A percentile compares a stretch with the other conserved stretches of the same genome.
phyloP scores from a whole-genome alignment of 371 early-diverging fungal genomes.

The Sporodiniella umbellata region DNA sequence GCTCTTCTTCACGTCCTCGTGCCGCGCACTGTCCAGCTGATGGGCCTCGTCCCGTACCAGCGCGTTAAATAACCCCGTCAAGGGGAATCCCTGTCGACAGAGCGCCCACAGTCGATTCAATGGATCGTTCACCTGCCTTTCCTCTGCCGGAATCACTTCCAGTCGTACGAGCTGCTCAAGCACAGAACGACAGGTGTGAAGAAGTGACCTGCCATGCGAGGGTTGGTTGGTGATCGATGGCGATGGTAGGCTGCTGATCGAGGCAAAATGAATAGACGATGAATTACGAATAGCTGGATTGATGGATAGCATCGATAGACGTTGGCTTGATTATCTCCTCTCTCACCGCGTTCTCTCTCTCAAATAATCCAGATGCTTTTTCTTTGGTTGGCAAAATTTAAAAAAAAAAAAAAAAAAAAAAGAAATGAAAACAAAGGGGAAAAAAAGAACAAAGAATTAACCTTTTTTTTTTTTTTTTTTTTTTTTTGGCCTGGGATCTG shows the following conservation, averaged over 20 bases:
- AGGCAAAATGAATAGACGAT: background rate
- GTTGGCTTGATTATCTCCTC: too few species aligned
- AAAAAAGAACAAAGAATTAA: background rate
- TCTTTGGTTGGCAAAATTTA: too few species aligned
- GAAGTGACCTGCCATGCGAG: slow-evolving; percentile 50
- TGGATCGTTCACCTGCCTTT: slow-evolving; percentile 46
- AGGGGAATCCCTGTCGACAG: slow-evolving; percentile 84
- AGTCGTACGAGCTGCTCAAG: slow-evolving; percentile 57
- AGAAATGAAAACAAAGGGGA: background rate
- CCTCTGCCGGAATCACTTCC: too few species aligned
- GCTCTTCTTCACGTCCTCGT: slow-evolving; percentile 72
- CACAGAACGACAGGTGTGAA: slow-evolving; percentile 61
- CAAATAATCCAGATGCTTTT: too few species aligned
- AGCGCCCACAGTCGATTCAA: slow-evolving; percentile 83
- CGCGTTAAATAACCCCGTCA: slow-evolving; percentile 81
- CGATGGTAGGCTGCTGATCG: background rate
- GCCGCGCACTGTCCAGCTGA: too few species aligned
- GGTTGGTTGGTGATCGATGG: slow-evolving; percentile 32
- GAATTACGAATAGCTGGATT: background rate
- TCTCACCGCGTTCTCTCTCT: too few species aligned
- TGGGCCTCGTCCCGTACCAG: slow-evolving; percentile 55
- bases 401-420: background rate
- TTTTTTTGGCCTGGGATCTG: background rate
- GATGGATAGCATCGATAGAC: too few species aligned
- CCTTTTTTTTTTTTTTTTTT: background rate